phyloP scores from a whole-genome alignment of 176 grass and related monocot species.

The Eremochloa ophiuroides region DNA sequence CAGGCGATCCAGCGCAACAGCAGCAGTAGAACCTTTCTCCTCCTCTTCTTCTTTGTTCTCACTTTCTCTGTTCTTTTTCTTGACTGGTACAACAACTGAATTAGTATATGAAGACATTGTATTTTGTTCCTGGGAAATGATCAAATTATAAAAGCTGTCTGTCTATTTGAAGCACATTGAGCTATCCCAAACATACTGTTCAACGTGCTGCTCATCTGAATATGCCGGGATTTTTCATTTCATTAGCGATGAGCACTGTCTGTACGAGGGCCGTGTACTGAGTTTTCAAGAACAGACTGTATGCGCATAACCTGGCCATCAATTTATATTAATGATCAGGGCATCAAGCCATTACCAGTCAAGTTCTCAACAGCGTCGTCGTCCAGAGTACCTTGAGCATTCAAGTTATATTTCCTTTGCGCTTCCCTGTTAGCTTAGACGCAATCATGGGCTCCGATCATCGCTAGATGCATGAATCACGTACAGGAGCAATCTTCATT shows the following conservation, averaged over 20 bases:
- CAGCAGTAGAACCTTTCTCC: constrained; percentile 91
- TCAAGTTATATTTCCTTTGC: not conserved
- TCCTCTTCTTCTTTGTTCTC: constrained; percentile 98
- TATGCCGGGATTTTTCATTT: not conserved
- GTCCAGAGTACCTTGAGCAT: not conserved
- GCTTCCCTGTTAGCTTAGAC: not conserved
- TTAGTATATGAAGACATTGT: not conserved
- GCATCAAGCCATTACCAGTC: not conserved
- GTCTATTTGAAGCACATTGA: not conserved
- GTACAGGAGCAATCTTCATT: not conserved
- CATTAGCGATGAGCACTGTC: not conserved
- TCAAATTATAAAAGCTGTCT: not conserved
- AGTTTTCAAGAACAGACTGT: too few species aligned
- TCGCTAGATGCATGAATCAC: not conserved
- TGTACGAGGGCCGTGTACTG: not conserved
- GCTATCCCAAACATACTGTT: not conserved
- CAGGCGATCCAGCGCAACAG: constrained; percentile 89
- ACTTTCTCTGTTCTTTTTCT: constrained; percentile 89
- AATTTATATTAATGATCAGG: not conserved
- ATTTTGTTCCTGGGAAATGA: not conserved
- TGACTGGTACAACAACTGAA: constrained; percentile 77
- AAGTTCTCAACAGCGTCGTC: not conserved
- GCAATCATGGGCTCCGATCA: not conserved
- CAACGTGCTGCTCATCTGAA: not conserved
- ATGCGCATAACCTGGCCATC: too few species aligned